Evolutionary conservation across 2,329 filamentous ascomycete genomes (phyloP).

Genomic region (Parastagonospora nodorum): DNA sequence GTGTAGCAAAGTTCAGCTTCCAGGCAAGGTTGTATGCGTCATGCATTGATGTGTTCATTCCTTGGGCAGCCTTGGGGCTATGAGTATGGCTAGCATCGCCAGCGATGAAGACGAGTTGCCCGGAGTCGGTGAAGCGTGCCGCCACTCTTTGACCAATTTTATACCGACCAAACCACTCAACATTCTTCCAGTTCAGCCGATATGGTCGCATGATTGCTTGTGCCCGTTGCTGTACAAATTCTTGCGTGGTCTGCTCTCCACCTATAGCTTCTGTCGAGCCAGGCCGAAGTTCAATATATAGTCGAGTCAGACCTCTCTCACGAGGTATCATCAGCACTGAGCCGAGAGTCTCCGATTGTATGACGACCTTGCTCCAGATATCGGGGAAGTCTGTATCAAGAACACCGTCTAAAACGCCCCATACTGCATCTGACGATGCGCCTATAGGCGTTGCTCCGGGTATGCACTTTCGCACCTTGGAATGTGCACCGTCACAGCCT

Average conservation of each 20-base stretch:
- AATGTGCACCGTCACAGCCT: slow-evolving; percentile 75
- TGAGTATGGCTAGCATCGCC: slow-evolving; percentile 54
- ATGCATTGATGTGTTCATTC: slow-evolving; percentile 54
- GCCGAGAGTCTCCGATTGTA: slow-evolving; percentile 69
- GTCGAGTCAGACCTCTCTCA: slow-evolving; percentile 72
- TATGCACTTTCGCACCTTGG: slow-evolving; percentile 70
- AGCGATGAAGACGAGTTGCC: slow-evolving; percentile 54
- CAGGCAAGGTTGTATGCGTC: slow-evolving; percentile 52
- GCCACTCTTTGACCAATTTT: slow-evolving; percentile 57
- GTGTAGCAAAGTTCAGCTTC: slow-evolving; percentile 50
- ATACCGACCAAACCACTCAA: slow-evolving; percentile 60
- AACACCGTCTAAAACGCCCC: slow-evolving; percentile 75
- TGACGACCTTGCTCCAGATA: slow-evolving; percentile 74
- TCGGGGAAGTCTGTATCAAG: slow-evolving; percentile 75
- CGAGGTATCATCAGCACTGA: slow-evolving; percentile 76
- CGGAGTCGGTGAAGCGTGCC: slow-evolving; percentile 50
- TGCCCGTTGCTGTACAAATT: slow-evolving; percentile 73
- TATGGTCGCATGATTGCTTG: slow-evolving; percentile 54
- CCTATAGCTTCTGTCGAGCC: slow-evolving; percentile 38
- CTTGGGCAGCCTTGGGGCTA: slow-evolving; percentile 51
- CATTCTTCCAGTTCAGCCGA: slow-evolving; percentile 50
- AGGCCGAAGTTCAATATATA: slow-evolving; percentile 56
- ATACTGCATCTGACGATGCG: slow-evolving; percentile 62
- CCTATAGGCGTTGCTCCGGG: slow-evolving; percentile 52
- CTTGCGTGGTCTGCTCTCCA: slow-evolving; percentile 55